Evolutionary conservation across 2,329 filamentous ascomycete species (phyloP), one percentile per base, ranked within the genome.

Genomic region (Aspergillus sergii): DNA sequence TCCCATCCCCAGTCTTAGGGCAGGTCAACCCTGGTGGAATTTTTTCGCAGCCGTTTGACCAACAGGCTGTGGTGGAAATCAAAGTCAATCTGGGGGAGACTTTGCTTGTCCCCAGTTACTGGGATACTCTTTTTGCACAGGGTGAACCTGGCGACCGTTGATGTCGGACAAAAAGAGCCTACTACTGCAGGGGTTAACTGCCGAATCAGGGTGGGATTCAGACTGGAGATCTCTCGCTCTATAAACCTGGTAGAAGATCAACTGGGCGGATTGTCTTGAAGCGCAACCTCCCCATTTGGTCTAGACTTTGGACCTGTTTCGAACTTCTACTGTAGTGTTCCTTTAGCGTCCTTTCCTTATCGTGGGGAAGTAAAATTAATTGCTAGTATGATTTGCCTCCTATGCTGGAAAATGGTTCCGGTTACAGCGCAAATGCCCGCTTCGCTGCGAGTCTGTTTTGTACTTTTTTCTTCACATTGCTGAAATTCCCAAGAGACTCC

Each of bases 401-500:
- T 10, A 28, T n/a, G 46, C 60, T 54, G 55, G 60, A 61, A 57
- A 61, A 58, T 58, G 54, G 23, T 58, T 58, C 60, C 60, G 41
- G 53, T 19, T 19, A 14, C 46, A 32, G n/a, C 30, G 32, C 23
- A 32, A 51, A 51, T 51, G 46, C 30, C 23, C 43, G 21, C 26
- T 19, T 50, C 16, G 7, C 26, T 39, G 10, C n/a, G n/a, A 21
- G 23, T 34, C 21, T 36, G 21, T 34, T 58, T 11, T 54, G 48
- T 26, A 46, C 39, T 19, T 28, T 55, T 58, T 58, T 48, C 21
- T 62, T 19, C n/a, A 55, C 30, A 6, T 45, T 10, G 2, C 23
- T 54, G 45, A 46, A 45, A 30, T 32, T 28, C 46, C 57, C 28
- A 43, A 54, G 16, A 10, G 11, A 21, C 36, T 19, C 16, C 14